Base-by-base conservation (phyloP, 352 stramenopile genomes). In the Phytopythium boreale region DNA sequence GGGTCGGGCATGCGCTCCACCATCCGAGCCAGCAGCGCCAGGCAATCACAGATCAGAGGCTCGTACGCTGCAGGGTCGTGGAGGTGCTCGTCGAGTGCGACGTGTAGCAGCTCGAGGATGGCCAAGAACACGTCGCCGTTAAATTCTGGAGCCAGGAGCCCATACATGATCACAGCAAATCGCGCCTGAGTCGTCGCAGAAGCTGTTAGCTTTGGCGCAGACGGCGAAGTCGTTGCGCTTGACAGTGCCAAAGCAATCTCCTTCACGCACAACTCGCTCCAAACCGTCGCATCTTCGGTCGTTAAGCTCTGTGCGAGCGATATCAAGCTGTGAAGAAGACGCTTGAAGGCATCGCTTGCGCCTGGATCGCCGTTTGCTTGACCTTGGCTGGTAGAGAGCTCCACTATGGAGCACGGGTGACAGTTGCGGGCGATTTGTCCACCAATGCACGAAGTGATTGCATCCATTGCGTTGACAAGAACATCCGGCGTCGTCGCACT, bases 51-150 rank as follows among this genome's bases (percentile, higher is more conserved):
- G 15, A 85, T 71, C 31, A 92, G 63, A 0, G 62, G 60, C 44
- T 69, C 62, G 0, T 63, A 62, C 17, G 37, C 50, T 0, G 8
- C 41, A 2, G 64, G 57, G 44, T 74, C 69, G 22, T 56, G 65
- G 8, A 68, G 47, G 19, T 80, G 71, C 24, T 84, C 72, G n/a
- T 83, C 73, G 2, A 88, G 67, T 1, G 75, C 64, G 22, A 70
- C 49, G 12, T 80, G 80, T 20, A 93, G 63, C 2, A 92, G 59
- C 27, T 83, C 75, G 11, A 90, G 61, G 5, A 90, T 34, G 8
- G 75, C 80, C 14, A 92, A 57, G 19, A 90, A 77, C 19, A 92
- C 73, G 11, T 88, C 78, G 3, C 80, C 83, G 37, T 86, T 67
- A 56, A 93, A 93, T 22, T 62, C 59, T 10, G 75, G 71, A 11